A percentile compares a stretch with the other conserved stretches of the same genome.
Evolutionary conservation across 1,284 basidiomycete genomes (phyloP).

Genomic region (Ustilago bromivora): DNA sequence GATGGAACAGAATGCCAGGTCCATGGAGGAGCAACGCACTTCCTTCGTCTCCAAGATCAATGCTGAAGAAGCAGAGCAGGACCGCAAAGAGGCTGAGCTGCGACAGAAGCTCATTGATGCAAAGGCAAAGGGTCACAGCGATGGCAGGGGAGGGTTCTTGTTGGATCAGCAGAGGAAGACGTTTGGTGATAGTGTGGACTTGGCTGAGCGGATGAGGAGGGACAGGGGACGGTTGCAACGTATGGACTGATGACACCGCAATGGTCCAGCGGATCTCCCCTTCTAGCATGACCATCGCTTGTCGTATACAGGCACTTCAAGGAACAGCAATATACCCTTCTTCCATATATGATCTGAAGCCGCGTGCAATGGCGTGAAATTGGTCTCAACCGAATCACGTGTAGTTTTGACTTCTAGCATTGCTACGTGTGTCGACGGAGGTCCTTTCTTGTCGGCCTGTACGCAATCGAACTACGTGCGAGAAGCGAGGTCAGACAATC

Average conservation of each 20-base stretch:
- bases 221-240: constrained; percentile 49
- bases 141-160: constrained; percentile 59
- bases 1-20: constrained; percentile 81
- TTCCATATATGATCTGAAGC: no score
- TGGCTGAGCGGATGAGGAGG: constrained; percentile 56
- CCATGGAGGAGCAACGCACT: constrained; percentile 76
- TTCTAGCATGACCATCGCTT: no score
- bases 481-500: no score
- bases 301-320: no score
- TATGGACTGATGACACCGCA: constrained; percentile 27
- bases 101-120: constrained; percentile 50
- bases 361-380: no score
- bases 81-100: constrained; percentile 51
- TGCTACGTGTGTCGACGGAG: no score
- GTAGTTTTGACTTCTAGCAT: no score
- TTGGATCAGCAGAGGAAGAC: constrained; percentile 61
- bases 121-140: constrained; percentile 36
- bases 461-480: no score
- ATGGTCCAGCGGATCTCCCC: not conserved
- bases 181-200: constrained; percentile 53
- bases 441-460: no score
- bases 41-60: constrained; percentile 55
- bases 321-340: no score
- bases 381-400: no score
- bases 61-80: constrained; percentile 51